phyloP scores from a whole-genome alignment of 176 grass and related monocot genomes.

The Zea mays region DNA sequence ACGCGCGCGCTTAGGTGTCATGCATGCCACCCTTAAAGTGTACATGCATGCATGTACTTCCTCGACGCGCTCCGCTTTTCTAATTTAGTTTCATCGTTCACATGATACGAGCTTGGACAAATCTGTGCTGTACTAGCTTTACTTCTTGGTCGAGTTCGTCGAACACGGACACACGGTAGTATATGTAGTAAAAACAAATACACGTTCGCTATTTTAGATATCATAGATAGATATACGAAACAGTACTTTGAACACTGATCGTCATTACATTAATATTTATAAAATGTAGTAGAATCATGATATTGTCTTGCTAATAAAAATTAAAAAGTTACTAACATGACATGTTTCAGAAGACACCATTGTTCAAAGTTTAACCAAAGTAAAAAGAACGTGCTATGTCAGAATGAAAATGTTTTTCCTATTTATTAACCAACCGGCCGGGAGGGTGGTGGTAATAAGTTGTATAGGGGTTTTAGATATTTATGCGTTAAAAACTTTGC shows the following conservation, averaged over 20 bases:
- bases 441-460: too few species aligned
- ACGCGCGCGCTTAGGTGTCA: constrained; percentile 30
- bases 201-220: background rate
- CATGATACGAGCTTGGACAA: constrained; percentile 20
- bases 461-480: too few species aligned
- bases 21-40: constrained; percentile 32
- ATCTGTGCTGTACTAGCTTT: background rate
- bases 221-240: background rate
- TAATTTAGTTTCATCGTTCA: constrained; percentile 29
- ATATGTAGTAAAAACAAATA: background rate
- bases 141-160: background rate
- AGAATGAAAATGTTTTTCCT: background rate
- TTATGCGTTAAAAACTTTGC: too few species aligned
- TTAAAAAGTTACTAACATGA: background rate
- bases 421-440: too few species aligned
- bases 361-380: background rate
- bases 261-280: background rate
- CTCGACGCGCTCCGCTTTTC: constrained; percentile 10
- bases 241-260: background rate
- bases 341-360: background rate
- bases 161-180: background rate
- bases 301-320: background rate
- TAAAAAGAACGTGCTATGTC: background rate
- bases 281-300: background rate
- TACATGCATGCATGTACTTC: background rate